Evolutionary conservation across 306 rosid species (phyloP), one percentile per base, ranked within the genome.

Genomic region (Malus domestica): DNA sequence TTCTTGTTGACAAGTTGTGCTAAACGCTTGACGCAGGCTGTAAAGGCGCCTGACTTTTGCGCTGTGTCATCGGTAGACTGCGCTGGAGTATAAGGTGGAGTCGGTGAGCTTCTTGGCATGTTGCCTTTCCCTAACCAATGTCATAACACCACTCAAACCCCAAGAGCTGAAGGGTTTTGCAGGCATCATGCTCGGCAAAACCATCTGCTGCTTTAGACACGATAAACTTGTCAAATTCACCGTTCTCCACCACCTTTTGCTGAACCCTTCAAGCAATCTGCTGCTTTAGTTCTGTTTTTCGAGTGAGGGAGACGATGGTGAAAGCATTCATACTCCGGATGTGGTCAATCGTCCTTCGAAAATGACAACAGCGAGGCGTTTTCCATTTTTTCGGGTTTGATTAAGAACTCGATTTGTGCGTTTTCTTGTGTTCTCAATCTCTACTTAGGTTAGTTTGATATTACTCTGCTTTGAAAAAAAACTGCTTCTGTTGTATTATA

Each of bases 1-100:
- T 33, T 35, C 10, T 38, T 38, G 42, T 38, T 38, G 42, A 7
- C 42, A 38, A 38, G 42, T 0, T 38, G 42, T 38, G 2, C 42
- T 7, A 38, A 38, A 38, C 42, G 42, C 42, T 38, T 1, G 42
- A 38, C 2, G 40, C 40, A 33, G 7, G 6, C 38, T 33, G 7
- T 33, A 33, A 44, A 61, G 77, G 19, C 15, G 15, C 63, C 60
- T n/a, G 10, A 51, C 23, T 64, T 38, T 75, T 64, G 22, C 54
- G 8, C 15, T 49, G 71, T 22, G 19, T 49, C 51, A 22, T 75
- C 60, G 4, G 62, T 40, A 4, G 7, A 73, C 42, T 2, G 58
- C 58, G 7, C 68, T 42, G 8, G 70, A 74, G 27, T 74, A 74
- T 60, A 63, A 61, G 35, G 70, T 70, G 54, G 75, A 77, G 62